Evolutionary conservation across 768 basidiomycete species (phyloP), one percentile per base, ranked within the genome.

Genomic region (Suillus hirtellus): DNA sequence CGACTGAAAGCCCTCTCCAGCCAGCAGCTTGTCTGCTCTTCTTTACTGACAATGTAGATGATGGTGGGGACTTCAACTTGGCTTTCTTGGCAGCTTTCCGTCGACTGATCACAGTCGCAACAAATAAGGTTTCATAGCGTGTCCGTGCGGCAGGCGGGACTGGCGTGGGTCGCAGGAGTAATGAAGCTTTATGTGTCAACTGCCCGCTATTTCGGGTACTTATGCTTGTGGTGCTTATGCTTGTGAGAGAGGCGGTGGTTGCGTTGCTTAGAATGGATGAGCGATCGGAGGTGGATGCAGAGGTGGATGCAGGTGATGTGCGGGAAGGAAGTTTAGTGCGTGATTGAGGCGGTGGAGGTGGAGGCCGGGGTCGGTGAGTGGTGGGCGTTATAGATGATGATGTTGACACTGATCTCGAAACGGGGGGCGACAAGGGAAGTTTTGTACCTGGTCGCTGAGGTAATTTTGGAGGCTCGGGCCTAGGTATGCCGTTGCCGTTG

Each of bases 1-100:
- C 90, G 35, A 90, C 84, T 1, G 89, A 89, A 46, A 89, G 70
- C 10, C 86, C 89, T 50, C 89, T 79, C 91, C 91, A 93, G 3
- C 91, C 91, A 3, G 84, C 85, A 1, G 89, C 86, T 62, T 86
- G 83, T 62, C 87, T 73, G 46, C 70, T 71, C 50, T 83, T 81
- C 65, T 81, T 79, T 17, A 78, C 68, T 12, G 56, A 27, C 7
- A 24, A 42, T 37, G 56, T 9, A 11, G 56, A 37, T 38, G 35
- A 55, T 54, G 77, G 63, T 17, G 79, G 77, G 62, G 76, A 76
- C 4, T 77, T 67, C 2, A 77, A 74, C 40, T 71, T 70, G 42
- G 69, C 76, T 52, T 68, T 66, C 56, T 75, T 75, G 37, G 79
- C 78, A 63, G 12, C 24, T 55, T 74, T 78, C 34, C 82, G 80